Evolutionary conservation across 108 stramenopile genomes (phyloP).

Genomic region (Cyclotella baltica): DNA sequence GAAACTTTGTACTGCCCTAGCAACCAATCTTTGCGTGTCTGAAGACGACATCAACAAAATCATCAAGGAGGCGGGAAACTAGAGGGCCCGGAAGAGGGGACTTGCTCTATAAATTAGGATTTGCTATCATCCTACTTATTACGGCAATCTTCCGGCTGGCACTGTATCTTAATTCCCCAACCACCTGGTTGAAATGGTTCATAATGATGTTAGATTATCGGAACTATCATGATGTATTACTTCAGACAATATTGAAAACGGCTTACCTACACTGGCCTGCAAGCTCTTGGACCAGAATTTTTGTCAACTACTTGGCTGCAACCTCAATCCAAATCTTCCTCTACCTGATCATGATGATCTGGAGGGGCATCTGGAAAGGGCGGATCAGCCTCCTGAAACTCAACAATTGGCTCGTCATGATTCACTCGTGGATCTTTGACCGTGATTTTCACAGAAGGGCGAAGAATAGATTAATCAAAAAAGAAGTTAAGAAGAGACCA

Average conservation of each 20-base stretch:
- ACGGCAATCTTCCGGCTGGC: neutral
- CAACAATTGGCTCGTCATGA: no score
- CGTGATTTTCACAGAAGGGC: neutral
- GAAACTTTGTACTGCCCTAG: neutral
- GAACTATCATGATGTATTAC: neutral
- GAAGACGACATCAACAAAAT: constrained; percentile 14
- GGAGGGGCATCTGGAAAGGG: no score
- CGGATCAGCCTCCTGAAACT: no score
- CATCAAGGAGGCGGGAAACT: constrained; percentile 4
- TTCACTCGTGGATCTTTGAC: neutral
- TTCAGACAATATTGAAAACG: no score
- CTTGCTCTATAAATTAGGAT: neutral
- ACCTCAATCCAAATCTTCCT: no score
- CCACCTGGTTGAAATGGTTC: neutral
- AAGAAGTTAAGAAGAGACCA: neutral
- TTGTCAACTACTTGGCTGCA: no score
- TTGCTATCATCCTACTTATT: neutral
- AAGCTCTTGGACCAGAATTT: no score
- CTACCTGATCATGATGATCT: no score
- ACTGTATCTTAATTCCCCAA: neutral
- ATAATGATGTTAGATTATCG: no score
- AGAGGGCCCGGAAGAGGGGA: constrained; percentile 11
- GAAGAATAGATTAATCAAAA: neutral
- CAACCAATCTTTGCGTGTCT: neutral
- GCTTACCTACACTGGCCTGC: no score